Conservation (phyloP, 352 stramenopile genomes). For the Pythium aphanidermatum region DNA sequence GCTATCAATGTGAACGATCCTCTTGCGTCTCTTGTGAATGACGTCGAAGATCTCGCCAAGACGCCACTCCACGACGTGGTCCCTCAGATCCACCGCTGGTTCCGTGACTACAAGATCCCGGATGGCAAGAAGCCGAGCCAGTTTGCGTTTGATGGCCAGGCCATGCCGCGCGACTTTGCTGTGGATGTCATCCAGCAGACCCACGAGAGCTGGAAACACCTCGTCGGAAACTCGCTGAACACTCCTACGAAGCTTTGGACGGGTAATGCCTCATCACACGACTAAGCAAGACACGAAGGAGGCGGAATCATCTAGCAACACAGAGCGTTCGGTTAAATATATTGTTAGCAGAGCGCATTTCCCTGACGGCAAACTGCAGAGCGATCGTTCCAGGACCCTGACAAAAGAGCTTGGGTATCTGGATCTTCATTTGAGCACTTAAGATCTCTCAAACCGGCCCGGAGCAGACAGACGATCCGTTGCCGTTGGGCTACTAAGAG, state of each 20-base stretch:
- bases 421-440: not conserved
- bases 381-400: too few species aligned
- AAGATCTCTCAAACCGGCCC: constrained; percentile 19
- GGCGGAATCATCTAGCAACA: not conserved
- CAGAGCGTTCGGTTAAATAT: constrained; percentile 28
- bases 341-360: too few species aligned
- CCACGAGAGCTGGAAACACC: constrained; percentile 83
- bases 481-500: constrained; percentile 11
- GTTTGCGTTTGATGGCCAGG: constrained; percentile 97
- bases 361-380: too few species aligned
- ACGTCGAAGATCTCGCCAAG: constrained; percentile 85
- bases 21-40: constrained; percentile 92
- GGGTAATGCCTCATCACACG: constrained; percentile 15
- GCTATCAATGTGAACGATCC: constrained; percentile 95
- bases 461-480: constrained; percentile 20
- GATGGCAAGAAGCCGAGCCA: constrained; percentile 98
- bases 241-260: constrained; percentile 64
- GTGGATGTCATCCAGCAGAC: constrained; percentile 89
- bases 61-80: constrained; percentile 70
- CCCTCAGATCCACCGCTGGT: constrained; percentile 89
- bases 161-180: constrained; percentile 76
- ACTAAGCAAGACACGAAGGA: not conserved
- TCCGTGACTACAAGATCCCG: constrained; percentile 99
- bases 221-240: constrained; percentile 48
- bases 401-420: not conserved